Evolutionary conservation across 140 eudicot species (phyloP), one percentile per base, ranked within the genome.

Genomic region (Cichorium intybus): DNA sequence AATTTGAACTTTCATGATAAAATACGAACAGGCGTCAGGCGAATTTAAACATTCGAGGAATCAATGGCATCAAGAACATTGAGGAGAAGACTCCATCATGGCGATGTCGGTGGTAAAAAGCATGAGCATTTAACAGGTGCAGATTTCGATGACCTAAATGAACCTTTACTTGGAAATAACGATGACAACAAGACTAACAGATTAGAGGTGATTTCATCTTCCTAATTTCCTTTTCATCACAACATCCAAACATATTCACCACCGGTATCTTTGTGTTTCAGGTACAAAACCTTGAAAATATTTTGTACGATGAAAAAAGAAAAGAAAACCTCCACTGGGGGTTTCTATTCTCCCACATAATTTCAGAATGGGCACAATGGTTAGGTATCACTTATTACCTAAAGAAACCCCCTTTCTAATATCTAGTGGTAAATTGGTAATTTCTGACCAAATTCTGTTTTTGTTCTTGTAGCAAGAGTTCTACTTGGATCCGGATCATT

Each of bases 351-450:
- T 89, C 95, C 49, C 76, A 84, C 50, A 37, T 94, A 56, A 76
- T 94, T 72, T 82, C 91, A 10, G 94, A 94, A 62, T 94, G 96
- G 99, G 97, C 99, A 28, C 99, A 94, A 60, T 94, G 95, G 95
- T 68, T 94, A 70, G 94, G 99, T 87, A 62, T 48, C 53, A 27
- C 2, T 46, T 9, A 33, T 4, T 14, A 43, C 22, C 27, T 8
- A 14, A 35, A 24, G 17, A 28, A 46, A 2, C 24, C 50, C 14
- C 10, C 0, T 24, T 37, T 4, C 22, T 28, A 14, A 56, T 20
- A 21, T 28, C 21, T 39, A 54, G 56, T 47, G 46, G 17, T 46
- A 66, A 29, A 54, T 50, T 47, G 46, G 17, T 46, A 66, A 29
- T 73, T 59, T 35, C 43, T 53, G 46, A 68, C 43, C 23, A 50